Percentiles rank a stretch among this genome's conserved stretches.
phyloP scores from a whole-genome alignment of 306 rosid genomes.

The Lathyrus tuberosus region DNA sequence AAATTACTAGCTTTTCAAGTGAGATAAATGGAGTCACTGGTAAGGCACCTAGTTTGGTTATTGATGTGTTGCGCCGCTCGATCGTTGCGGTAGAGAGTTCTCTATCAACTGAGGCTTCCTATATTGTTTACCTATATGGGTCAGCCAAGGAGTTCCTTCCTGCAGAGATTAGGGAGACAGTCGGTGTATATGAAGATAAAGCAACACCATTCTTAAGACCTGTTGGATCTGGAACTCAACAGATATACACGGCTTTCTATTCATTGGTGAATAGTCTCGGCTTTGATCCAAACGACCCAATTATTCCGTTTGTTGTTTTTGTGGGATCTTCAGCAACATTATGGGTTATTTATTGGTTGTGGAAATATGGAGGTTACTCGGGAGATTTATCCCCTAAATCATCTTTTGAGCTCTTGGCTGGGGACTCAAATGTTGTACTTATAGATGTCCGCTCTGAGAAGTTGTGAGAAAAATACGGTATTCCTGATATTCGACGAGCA shows the following conservation, averaged over 20 bases:
- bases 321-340: conserved; percentile 78
- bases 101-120: no score
- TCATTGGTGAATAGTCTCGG: conserved; percentile 81
- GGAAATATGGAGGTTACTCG: conserved; percentile 82
- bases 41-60: no score
- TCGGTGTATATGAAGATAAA: conserved; percentile 67
- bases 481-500: conserved; percentile 82
- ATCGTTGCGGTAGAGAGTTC: no score
- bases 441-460: conserved; percentile 87
- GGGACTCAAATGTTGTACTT: conserved; percentile 67
- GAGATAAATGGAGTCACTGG: no score
- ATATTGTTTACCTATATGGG: no score
- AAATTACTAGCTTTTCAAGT: no score
- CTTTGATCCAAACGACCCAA: conserved; percentile 91
- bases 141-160: no score
- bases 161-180: no score
- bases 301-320: conserved; percentile 71
- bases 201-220: conserved; percentile 67
- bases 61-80: no score
- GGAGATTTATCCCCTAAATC: conserved; percentile 86
- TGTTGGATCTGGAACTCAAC: conserved; percentile 55
- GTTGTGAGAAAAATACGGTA: conserved; percentile 75
- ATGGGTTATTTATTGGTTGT: conserved; percentile 79
- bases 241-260: conserved; percentile 65
- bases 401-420: conserved; percentile 74